Percentiles rank a stretch among this genome's conserved stretches.
Evolutionary conservation across 345 rosid species (phyloP).

Genomic region (Camelina neglecta): DNA sequence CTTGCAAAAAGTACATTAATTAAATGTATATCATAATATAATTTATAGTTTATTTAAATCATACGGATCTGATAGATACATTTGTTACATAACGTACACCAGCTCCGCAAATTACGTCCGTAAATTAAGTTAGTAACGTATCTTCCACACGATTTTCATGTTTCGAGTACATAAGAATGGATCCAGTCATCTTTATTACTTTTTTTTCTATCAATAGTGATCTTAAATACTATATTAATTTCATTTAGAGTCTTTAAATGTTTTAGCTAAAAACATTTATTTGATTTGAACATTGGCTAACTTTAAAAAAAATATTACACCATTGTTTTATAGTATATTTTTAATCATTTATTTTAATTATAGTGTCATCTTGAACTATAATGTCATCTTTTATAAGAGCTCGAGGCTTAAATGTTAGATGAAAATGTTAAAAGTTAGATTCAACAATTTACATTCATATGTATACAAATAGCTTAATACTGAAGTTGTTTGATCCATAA

Average conservation of each 20-base stretch:
- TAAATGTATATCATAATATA: background rate
- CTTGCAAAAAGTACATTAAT: background rate
- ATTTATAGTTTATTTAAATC: background rate
- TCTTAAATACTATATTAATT: background rate
- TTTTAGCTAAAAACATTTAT: background rate
- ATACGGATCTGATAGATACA: no score
- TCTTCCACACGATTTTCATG: background rate
- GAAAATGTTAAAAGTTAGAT: no score
- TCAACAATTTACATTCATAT: no score
- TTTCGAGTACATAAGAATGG: no score
- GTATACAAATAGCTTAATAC: background rate
- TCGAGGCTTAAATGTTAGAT: background rate
- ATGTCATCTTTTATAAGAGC: no score
- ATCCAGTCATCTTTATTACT: no score
- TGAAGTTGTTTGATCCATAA: no score
- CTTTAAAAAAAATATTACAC: background rate
- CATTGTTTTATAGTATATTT: background rate
- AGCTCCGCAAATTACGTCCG: no score
- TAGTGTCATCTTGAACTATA: no score
- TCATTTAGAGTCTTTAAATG: background rate
- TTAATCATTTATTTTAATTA: no score
- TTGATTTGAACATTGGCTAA: background rate
- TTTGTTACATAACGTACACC: no score
- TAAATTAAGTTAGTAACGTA: background rate
- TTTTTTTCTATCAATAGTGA: background rate